Base-by-base conservation (phyloP, 495 filamentous ascomycete genomes). In the Penicillium bialowiezense region DNA sequence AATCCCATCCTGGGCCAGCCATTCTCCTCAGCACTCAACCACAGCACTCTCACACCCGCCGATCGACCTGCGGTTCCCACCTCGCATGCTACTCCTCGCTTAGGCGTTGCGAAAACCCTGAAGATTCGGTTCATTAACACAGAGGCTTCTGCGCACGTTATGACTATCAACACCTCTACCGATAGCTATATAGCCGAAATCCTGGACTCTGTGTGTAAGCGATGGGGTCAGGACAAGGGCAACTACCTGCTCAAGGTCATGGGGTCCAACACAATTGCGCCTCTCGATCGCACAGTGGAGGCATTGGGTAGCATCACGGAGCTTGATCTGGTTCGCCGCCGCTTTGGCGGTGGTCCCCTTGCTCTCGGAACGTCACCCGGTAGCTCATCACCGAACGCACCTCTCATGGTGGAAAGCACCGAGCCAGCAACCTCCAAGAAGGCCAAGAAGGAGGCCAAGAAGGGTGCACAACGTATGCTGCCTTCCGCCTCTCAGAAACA, bases 181-280 rank as follows among this genome's bases (percentile, higher is more conserved):
- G 93, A 97, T 59, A 97, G 89, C 31, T 97, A 95, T 62, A 83
- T 98, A 21, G 91, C 90, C 12, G 93, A 98, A 65, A 84, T 97
- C 21, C 79, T 96, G 34, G 91, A 97, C 55, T 80, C 81, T n/a
- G 86, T 91, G 2, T 97, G 93, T 63, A 85, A 89, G 46, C 87
- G 90, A 60, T 85, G 95, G 64, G 84, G 90, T 14, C 74, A 97
- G 7, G 93, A 97, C 64, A 95, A 93, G 71, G 88, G 79, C 0
- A 87, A 88, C 45, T 91, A 92, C 62, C 81, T 96, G 13, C 82
- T 98, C 23, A 93, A 93, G 66, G 83, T 98, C 17, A 83, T 84
- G 32, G 84, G 88, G 2, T 89, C 90, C 2, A 88, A 88, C 23
- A 92, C 89, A 4, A 84, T 96, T 24, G 87, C 91, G 9, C 84